Evolutionary conservation across 75 land plant genomes (phyloP), one percentile per base, ranked within the genome.

Genomic region (Cryptomeria japonica): DNA sequence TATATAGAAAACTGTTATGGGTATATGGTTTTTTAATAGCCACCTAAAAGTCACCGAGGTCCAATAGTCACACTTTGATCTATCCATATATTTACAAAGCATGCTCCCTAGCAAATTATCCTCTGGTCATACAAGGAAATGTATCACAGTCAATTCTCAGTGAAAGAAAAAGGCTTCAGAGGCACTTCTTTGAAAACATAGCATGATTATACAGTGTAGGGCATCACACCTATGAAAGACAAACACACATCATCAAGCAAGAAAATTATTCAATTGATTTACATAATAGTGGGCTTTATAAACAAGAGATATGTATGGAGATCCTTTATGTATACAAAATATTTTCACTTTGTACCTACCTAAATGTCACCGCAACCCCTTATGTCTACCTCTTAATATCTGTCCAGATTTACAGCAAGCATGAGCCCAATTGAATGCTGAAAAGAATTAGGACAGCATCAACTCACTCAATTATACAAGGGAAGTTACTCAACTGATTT

Each of bases 371-470:
- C 10, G 53, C 13, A 12, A 56, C 34, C 49, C 44, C 36, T 39
- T 39, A 39, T 16, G 2, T 16, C 55, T 16, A 64, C 39, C 39
- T 82, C 87, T 86, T 86, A 78, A 32, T 86, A 13, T 89, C 19
- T 86, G 89, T 89, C 89, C 89, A 89, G 78, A 89, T 89, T 89
- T 89, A 89, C 89, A 42, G n/a, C 87, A 86, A 70, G 76, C 36
- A 86, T 49, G 84, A 87, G 55, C 89, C 89, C 87, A 86, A 89
- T 1, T 86, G 89, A 87, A 49, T 51, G 87, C 80, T 32, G 89
- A 73, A 87, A 86, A 89, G 87, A 86, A 89, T 89, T 89, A 87
- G 90, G 86, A 89, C 88, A 87, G n/a, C 25, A 68, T n/a, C n/a
- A 68, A 68, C 25, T 22, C 28, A 68, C 28, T 68, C 5, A 68